Evolutionary conservation across 169 alveolate genomes (phyloP).

Genomic region (Babesia sp.): DNA sequence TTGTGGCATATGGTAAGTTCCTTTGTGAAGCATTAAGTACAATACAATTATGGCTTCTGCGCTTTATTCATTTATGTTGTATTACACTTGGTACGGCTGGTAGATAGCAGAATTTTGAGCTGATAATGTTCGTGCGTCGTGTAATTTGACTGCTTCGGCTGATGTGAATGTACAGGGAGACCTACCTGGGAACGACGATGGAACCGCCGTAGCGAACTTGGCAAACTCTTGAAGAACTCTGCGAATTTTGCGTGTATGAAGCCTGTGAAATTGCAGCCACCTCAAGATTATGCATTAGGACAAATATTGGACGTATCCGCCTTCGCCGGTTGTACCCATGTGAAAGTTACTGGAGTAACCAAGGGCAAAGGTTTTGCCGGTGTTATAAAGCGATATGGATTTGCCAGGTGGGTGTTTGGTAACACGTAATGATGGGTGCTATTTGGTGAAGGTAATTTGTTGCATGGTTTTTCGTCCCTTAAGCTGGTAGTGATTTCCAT

Average conservation of each 20-base stretch:
- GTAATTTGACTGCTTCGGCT: too few relatives aligned
- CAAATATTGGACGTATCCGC: constrained; percentile 83
- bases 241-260: constrained; percentile 69
- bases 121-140: too few relatives aligned
- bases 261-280: constrained; percentile 81
- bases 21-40: not conserved
- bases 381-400: constrained; percentile 90
- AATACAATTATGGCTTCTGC: too few relatives aligned
- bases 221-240: constrained; percentile 67
- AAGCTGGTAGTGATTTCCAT: too few relatives aligned
- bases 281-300: constrained; percentile 82
- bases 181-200: constrained; percentile 77
- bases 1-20: constrained; percentile 73
- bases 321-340: constrained; percentile 82
- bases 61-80: too few relatives aligned
- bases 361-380: constrained; percentile 93
- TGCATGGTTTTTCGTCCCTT: too few relatives aligned
- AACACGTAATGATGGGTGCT: too few relatives aligned
- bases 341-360: constrained; percentile 86
- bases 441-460: too few relatives aligned
- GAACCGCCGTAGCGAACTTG: constrained; percentile 73
- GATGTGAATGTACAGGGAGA: constrained; percentile 55
- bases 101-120: too few relatives aligned
- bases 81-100: too few relatives aligned
- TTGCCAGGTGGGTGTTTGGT: constrained; percentile 73